phyloP scores from a whole-genome alignment of 306 rosid genomes.

The Cicer chorassanicum region DNA sequence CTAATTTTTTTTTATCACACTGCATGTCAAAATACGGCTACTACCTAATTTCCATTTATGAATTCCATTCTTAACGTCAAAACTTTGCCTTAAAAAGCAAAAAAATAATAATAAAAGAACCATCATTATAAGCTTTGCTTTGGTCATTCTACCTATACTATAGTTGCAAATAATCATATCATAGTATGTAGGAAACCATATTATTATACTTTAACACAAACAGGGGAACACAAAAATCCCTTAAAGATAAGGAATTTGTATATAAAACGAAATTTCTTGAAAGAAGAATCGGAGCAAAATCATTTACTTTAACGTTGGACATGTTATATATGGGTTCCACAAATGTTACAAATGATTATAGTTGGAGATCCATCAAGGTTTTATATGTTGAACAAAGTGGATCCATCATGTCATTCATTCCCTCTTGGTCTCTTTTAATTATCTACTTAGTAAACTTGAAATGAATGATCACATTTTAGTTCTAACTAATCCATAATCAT shows the following conservation, averaged over 20 bases:
- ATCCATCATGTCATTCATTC: conserved; percentile 42
- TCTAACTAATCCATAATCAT: neutral
- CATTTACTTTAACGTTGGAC: conserved; percentile 39
- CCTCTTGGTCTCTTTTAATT: conserved; percentile 25
- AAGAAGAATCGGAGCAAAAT: conserved; percentile 37
- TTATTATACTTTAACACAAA: conserved; percentile 31
- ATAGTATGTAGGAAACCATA: neutral
- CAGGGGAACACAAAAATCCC: conserved; percentile 44
- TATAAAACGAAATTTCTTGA: conserved; percentile 33
- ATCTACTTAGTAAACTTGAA: conserved; percentile 22
- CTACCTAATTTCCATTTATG: conserved; percentile 1
- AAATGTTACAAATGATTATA: conserved; percentile 32
- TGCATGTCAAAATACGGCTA: neutral
- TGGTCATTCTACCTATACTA: conserved; percentile 30
- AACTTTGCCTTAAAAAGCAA: conserved; percentile 6
- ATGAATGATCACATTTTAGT: conserved; percentile 30
- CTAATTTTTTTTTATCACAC: neutral
- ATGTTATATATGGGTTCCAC: conserved; percentile 51
- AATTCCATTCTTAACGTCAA: conserved; percentile 26
- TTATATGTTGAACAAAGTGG: conserved; percentile 37
- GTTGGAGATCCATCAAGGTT: conserved; percentile 45
- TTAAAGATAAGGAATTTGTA: conserved; percentile 22
- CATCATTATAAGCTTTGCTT: conserved; percentile 34
- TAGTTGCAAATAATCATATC: conserved; percentile 40
- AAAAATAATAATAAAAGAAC: neutral